These are phyloP conservation scores for Penicillium goetzii DNA, from an alignment of 495 filamentous ascomycete genomes.

Conservation along the genomic window DNA sequence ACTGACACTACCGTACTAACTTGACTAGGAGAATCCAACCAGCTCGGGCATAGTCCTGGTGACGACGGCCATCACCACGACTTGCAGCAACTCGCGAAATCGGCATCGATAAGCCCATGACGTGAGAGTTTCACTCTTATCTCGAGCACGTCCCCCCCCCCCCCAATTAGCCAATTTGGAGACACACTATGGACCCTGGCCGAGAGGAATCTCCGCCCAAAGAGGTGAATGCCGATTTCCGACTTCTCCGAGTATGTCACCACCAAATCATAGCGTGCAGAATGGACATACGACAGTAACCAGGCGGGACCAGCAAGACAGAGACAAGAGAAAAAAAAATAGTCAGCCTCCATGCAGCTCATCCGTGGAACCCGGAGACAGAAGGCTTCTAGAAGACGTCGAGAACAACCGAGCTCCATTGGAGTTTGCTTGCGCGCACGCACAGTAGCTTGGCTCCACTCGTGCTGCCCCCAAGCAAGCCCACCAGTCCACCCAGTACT, in stretches of 20 bases:
- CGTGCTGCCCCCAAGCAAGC: too few species aligned
- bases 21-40: background rate
- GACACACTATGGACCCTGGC: background rate
- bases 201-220: background rate
- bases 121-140: conserved; percentile 37
- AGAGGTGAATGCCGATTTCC: conserved; percentile 20
- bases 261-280: background rate
- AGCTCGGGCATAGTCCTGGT: conserved; percentile 1
- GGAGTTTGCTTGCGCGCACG: conserved; percentile 18
- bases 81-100: conserved; percentile 4
- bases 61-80: background rate
- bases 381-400: conserved; percentile 33
- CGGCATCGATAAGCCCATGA: conserved; percentile 35
- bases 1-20: background rate
- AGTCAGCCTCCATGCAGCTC: conserved; percentile 15
- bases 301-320: background rate
- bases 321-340: conserved; percentile 1
- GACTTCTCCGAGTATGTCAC: background rate
- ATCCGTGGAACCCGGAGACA: conserved; percentile 20
- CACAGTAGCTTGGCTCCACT: conserved; percentile 18
- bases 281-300: background rate
- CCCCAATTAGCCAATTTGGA: conserved; percentile 1
- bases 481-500: background rate
- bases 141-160: conserved; percentile 12
- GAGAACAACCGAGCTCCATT: conserved; percentile 24